Conservation (phyloP, 768 basidiomycete genomes). For the Holtermanniella nyarrowii region DNA sequence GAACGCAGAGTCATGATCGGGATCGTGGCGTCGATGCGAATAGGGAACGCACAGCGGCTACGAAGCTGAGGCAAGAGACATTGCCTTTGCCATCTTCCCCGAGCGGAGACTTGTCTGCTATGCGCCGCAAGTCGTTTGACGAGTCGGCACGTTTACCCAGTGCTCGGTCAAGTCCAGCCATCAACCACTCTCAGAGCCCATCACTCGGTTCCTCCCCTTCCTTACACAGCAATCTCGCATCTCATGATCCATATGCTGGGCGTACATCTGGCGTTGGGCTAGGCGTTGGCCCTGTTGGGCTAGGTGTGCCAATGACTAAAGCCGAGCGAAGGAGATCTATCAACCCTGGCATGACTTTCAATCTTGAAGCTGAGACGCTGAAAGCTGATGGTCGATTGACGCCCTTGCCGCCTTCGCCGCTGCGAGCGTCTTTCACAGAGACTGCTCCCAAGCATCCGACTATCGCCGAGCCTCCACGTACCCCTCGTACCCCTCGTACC, state of each 20-base stretch:
- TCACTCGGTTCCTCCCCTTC: slow-evolving; percentile 13
- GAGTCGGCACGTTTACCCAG: not conserved
- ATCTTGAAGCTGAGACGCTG: slow-evolving; percentile 27
- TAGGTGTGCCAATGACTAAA: slow-evolving; percentile 41
- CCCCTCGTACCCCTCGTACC: too few relatives aligned
- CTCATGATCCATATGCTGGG: not conserved
- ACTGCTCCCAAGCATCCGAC: not conserved
- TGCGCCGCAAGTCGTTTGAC: not conserved
- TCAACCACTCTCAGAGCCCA: slow-evolving; percentile 2
- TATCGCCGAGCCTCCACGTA: not conserved
- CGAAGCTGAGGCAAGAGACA: not conserved
- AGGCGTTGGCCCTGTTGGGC: slow-evolving; percentile 30
- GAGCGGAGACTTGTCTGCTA: not conserved
- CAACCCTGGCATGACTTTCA: slow-evolving; percentile 48
- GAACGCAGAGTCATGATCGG: not conserved
- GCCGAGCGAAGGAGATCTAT: slow-evolving; percentile 50
- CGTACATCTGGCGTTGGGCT: slow-evolving; percentile 21
- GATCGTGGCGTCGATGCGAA: not conserved
- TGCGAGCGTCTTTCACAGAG: slow-evolving; percentile 46
- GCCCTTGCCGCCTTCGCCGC: slow-evolving; percentile 37
- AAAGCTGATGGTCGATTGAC: slow-evolving; percentile 25
- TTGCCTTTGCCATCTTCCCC: slow-evolving; percentile 12
- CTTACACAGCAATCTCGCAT: not conserved
- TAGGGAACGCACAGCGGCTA: not conserved
- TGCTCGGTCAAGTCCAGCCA: not conserved